Evolutionary conservation across 306 rosid genomes (phyloP).

Genomic region (Glycine soja): DNA sequence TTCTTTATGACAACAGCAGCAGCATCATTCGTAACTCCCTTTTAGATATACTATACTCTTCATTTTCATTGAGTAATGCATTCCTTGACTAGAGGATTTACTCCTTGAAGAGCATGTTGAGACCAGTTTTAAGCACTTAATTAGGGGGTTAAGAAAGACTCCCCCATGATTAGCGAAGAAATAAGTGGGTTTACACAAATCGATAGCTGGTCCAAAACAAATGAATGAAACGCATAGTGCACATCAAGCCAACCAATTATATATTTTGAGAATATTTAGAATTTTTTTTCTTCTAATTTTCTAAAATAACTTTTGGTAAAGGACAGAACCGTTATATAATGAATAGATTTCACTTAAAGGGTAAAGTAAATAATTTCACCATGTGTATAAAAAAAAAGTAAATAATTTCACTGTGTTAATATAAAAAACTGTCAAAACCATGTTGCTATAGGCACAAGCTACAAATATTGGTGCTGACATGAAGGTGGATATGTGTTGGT

Average conservation of each 20-base stretch:
- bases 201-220: constrained; percentile 11
- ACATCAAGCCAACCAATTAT: not conserved
- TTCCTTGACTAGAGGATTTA: constrained; percentile 42
- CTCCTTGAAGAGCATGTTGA: constrained; percentile 49
- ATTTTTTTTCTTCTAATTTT: not conserved
- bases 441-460: no score
- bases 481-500: no score
- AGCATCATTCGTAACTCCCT: constrained; percentile 16
- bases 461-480: no score
- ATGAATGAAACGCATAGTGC: constrained; percentile 31
- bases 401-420: no score
- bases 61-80: constrained; percentile 44
- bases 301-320: not conserved
- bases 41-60: not conserved
- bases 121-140: constrained; percentile 44
- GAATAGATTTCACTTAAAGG: not conserved
- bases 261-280: not conserved
- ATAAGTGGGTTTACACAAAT: constrained; percentile 32
- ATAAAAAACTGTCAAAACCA: no score
- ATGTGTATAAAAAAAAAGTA: not conserved
- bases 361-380: not conserved
- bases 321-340: not conserved
- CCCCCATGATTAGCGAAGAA: constrained; percentile 25
- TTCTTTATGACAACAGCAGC: constrained; percentile 52
- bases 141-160: constrained; percentile 5